Evolutionary conservation across 73 alveolate genomes (phyloP).

Genomic region (Stentor roeselii): DNA sequence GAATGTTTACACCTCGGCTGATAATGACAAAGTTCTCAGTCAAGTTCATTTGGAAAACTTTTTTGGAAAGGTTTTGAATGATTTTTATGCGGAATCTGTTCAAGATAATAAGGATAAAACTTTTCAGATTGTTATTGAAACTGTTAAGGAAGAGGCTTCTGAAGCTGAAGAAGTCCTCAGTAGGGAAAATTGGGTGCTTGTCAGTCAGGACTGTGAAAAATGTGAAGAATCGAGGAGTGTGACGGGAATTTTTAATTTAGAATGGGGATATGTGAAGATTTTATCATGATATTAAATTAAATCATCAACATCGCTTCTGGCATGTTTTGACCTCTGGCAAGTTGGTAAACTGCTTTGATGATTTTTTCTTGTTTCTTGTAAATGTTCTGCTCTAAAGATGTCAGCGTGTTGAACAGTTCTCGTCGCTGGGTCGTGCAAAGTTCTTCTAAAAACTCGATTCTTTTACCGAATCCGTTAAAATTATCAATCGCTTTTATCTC

Average conservation of each 20-base stretch:
- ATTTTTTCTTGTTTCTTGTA: slow-evolving; percentile 16
- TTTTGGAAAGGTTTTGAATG: neutral
- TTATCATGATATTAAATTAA: neutral
- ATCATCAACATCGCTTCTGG: neutral
- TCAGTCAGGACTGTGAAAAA: neutral
- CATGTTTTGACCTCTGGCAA: neutral
- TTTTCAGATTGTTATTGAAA: neutral
- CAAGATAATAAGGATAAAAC: neutral
- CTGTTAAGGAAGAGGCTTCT: slow-evolving; percentile 9
- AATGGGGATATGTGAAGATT: neutral
- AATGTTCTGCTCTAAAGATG: neutral
- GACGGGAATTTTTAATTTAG: neutral
- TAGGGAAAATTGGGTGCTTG: neutral
- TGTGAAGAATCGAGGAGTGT: neutral
- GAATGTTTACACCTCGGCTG: neutral
- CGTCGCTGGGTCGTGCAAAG: slow-evolving; percentile 1
- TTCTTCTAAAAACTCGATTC: slow-evolving; percentile 15
- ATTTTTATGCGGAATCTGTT: neutral
- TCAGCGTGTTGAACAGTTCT: neutral
- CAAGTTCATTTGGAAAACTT: neutral
- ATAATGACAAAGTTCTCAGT: neutral
- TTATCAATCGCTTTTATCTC: neutral
- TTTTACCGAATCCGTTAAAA: neutral
- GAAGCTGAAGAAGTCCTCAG: neutral
- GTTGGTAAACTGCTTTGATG: slow-evolving; percentile 5